Evolutionary conservation across 352 stramenopile species (phyloP), one percentile per base, ranked within the genome.

Genomic region (Phytophthora cryptogea): DNA sequence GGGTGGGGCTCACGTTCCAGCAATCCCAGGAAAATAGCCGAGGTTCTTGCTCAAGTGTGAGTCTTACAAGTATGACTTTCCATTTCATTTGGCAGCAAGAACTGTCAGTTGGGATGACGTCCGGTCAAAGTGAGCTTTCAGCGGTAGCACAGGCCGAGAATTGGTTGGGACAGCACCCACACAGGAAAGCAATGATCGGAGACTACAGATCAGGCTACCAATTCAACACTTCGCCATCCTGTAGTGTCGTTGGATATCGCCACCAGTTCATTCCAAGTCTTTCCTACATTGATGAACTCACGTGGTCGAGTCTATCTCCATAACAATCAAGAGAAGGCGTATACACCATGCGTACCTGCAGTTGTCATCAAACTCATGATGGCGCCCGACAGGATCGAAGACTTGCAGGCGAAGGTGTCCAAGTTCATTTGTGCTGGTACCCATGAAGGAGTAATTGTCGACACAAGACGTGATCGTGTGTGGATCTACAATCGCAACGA

Each of bases 381-480:
- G 35, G 17, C 7, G 2, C 28, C 23, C 23, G 26, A 55, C 48
- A 47, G 2, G 8, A 36, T 55, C 26, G 32, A 55, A 28, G 48
- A 37, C 13, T 27, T 46, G 20, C 35, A 46, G 26, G 13, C 20
- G 35, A 47, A 55, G 20, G 35, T 54, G 13, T n/a, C 35, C 20
- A 59, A 42, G 47, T 69, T 68, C 42, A 51, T 72, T 10, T 16
- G 54, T 39, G 62, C 56, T 57, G 62, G 62, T 8, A 60, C 50
- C 43, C 66, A 47, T 54, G 67, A 71, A 63, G 66, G 46, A 10
- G 52, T 64, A 8, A 32, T 69, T 58, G 53, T 72, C n/a, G 49
- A 68, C 28, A 68, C 57, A 20, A 51, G 47, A 46, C 52, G 43
- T n/a, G n/a, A n/a, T n/a, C n/a, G n/a, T n/a, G n/a, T n/a, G n/a